Evolutionary conservation across 768 basidiomycete genomes (phyloP).

Genomic region (Tylopilus subfusipes): DNA sequence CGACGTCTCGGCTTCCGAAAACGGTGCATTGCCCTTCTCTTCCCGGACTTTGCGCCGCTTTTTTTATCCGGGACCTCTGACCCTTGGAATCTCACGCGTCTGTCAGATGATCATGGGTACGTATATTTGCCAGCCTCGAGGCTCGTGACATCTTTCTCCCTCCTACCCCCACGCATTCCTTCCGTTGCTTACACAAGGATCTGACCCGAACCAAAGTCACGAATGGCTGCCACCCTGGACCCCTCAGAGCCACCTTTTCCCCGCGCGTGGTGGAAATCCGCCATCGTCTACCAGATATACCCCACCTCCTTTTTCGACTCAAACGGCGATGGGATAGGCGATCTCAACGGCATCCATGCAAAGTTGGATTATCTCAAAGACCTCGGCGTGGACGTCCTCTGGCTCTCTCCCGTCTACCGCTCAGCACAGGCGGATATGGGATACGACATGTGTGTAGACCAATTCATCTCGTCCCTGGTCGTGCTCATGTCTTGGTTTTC

Average conservation of each 20-base stretch:
- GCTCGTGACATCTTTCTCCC: conserved; percentile 3
- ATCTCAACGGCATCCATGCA: conserved; percentile 59
- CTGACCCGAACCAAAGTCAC: background rate
- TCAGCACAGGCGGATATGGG: conserved; percentile 72
- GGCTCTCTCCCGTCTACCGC: conserved; percentile 61
- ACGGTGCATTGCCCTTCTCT: background rate
- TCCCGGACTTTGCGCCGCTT: background rate
- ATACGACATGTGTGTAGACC: conserved; percentile 54
- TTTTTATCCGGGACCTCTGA: background rate
- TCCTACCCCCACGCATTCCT: conserved; percentile 15
- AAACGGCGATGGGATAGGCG: conserved; percentile 69
- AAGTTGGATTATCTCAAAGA: conserved; percentile 69
- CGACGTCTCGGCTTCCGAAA: conserved; percentile 5
- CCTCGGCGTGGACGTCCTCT: conserved; percentile 64
- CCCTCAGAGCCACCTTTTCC: conserved; percentile 20
- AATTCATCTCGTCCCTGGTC: background rate
- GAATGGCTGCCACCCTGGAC: conserved; percentile 2
- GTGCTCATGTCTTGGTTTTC: background rate
- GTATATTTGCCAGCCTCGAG: conserved; percentile 21
- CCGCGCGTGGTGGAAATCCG: conserved; percentile 55
- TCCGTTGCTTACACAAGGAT: conserved; percentile 1
- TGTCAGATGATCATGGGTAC: conserved; percentile 13
- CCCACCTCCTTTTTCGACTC: conserved; percentile 68
- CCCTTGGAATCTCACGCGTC: conserved; percentile 3
- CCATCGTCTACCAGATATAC: conserved; percentile 65